Evolutionary conservation across 495 filamentous ascomycete genomes (phyloP).

Genomic region (Apiosordaria backusii): DNA sequence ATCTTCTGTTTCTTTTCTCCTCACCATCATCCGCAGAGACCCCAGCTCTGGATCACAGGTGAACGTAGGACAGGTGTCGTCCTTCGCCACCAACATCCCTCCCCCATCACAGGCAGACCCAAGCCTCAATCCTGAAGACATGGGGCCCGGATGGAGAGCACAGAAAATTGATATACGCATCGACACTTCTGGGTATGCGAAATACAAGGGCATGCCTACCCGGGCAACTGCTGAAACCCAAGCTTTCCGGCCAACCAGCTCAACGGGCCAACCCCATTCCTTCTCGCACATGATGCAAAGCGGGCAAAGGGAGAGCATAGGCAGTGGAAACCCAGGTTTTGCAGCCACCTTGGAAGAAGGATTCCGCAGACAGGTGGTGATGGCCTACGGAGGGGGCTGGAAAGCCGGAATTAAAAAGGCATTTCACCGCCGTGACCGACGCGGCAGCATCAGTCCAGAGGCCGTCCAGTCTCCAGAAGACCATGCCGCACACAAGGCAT

Average conservation of each 20-base stretch:
- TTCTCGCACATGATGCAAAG: constrained; percentile 20
- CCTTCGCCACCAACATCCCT: constrained; percentile 44
- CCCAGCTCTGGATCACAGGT: constrained; percentile 75
- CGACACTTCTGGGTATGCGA: constrained; percentile 48
- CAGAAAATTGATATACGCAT: constrained; percentile 45
- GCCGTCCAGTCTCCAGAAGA: constrained; percentile 19
- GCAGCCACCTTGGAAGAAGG: constrained; percentile 23
- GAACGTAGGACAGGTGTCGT: constrained; percentile 76
- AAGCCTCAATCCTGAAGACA: constrained; percentile 37
- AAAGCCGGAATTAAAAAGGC: constrained; percentile 40
- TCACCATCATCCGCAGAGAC: constrained; percentile 88
- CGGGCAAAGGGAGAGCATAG: constrained; percentile 3
- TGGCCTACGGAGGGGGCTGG: constrained; percentile 48
- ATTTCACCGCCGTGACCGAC: constrained; percentile 33
- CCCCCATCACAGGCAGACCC: constrained; percentile 27
- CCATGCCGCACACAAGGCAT: constrained; percentile 13
- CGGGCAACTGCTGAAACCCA: constrained; percentile 31
- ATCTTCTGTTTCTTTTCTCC: constrained; percentile 45
- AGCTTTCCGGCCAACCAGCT: background rate
- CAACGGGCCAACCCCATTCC: constrained; percentile 26
- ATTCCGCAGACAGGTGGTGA: constrained; percentile 49
- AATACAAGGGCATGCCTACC: constrained; percentile 46
- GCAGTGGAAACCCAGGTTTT: background rate
- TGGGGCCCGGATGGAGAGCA: constrained; percentile 42
- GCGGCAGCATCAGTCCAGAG: constrained; percentile 23